Conservation (phyloP, 2,329 filamentous ascomycete genomes). For the Colletotrichum coccodes region DNA sequence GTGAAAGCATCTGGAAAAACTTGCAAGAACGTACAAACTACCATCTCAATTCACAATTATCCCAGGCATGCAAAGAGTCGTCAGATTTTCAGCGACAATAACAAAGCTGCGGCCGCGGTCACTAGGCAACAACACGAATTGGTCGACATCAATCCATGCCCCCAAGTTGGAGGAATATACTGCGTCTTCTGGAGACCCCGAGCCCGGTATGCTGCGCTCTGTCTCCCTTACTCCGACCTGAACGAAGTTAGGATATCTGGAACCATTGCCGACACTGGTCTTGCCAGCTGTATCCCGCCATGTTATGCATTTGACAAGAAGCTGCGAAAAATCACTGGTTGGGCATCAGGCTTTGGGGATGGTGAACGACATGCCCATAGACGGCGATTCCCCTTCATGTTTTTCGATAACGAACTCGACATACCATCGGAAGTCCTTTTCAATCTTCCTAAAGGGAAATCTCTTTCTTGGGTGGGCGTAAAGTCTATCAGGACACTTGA, state of each 20-base stretch:
- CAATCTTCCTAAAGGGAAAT: neutral
- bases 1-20: no score
- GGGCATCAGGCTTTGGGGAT: neutral
- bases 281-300: neutral
- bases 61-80: no score
- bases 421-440: neutral
- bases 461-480: neutral
- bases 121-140: no score
- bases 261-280: neutral
- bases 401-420: neutral
- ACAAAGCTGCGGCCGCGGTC: no score
- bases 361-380: neutral
- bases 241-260: neutral
- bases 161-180: neutral
- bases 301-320: neutral
- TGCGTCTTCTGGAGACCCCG: neutral
- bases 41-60: no score
- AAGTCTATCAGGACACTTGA: neutral
- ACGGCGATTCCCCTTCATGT: neutral
- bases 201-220: neutral
- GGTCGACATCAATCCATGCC: neutral
- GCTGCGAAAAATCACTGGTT: neutral
- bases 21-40: no score
- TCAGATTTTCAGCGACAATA: no score
- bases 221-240: neutral